phyloP scores from a whole-genome alignment of 257 asterid species.

The Coffea canephora region DNA sequence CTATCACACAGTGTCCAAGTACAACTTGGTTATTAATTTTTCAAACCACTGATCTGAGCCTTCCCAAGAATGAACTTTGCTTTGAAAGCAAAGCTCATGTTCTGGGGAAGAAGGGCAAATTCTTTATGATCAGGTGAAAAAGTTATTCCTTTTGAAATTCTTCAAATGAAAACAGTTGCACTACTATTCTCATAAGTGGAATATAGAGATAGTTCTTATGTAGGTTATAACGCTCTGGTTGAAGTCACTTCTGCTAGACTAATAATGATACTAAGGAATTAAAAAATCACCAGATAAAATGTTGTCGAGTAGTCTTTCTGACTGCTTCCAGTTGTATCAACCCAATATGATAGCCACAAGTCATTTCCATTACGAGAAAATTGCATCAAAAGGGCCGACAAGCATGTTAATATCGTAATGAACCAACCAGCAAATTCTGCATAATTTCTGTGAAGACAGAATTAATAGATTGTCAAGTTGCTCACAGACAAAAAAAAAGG shows the following conservation, averaged over 20 bases:
- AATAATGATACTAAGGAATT: conserved; percentile 7
- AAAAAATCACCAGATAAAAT: conserved; percentile 67
- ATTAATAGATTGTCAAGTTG: conserved; percentile 16
- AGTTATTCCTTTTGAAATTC: neutral
- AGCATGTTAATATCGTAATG: conserved; percentile 52
- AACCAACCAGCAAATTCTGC: conserved; percentile 88
- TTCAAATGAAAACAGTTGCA: neutral
- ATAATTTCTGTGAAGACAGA: conserved; percentile 59
- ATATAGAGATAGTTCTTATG: neutral
- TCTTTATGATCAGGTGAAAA: neutral
- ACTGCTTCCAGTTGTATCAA: conserved; percentile 61
- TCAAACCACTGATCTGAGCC: neutral
- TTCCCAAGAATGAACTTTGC: neutral
- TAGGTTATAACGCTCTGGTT: conserved; percentile 1
- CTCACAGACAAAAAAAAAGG: conserved; percentile 58
- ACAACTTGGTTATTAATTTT: neutral
- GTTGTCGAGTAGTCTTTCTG: conserved; percentile 57
- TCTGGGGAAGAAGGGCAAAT: too few relatives aligned
- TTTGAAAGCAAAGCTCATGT: neutral
- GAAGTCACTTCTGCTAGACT: conserved; percentile 1
- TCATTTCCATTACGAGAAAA: conserved; percentile 97
- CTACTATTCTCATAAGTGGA: neutral
- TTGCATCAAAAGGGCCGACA: conserved; percentile 92
- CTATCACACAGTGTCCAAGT: neutral
- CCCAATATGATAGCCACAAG: conserved; percentile 95